These are phyloP conservation scores for Epichloe festucae DNA, from an alignment of 2,329 filamentous ascomycete genomes.

Conservation along the genomic window DNA sequence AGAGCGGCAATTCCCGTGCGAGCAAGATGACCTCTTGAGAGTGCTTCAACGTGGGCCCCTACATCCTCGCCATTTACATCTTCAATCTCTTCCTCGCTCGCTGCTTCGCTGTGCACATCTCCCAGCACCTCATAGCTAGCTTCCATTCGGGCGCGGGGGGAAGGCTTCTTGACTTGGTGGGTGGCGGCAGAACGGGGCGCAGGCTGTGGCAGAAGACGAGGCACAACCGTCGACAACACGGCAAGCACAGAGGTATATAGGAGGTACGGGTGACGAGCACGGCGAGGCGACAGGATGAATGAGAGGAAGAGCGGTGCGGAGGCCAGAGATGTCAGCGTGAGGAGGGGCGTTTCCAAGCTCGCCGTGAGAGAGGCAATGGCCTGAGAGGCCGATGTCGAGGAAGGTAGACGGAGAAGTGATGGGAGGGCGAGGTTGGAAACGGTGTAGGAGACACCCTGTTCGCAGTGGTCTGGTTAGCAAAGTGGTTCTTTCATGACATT, in stretches of 20 bases:
- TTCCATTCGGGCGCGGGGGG: constrained; percentile 40
- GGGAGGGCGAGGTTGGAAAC: constrained; percentile 68
- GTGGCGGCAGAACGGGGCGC: constrained; percentile 14
- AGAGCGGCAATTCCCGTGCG: constrained; percentile 40
- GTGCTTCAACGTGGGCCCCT: constrained; percentile 40
- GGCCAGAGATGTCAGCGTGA: constrained; percentile 55
- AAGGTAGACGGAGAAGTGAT: constrained; percentile 66
- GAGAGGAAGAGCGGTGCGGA: constrained; percentile 62
- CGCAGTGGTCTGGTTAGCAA: not conserved
- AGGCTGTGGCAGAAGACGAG: constrained; percentile 30
- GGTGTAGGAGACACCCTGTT: constrained; percentile 77
- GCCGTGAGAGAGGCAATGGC: constrained; percentile 56
- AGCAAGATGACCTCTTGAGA: constrained; percentile 39
- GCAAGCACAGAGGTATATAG: constrained; percentile 69
- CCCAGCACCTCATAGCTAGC: constrained; percentile 59
- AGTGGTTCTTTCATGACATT: constrained; percentile 1
- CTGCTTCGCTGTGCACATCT: constrained; percentile 35
- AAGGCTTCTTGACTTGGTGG: constrained; percentile 17
- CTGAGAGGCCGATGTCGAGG: constrained; percentile 55
- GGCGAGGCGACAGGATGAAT: constrained; percentile 61
- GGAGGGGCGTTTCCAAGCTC: constrained; percentile 51
- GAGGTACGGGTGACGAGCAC: constrained; percentile 75
- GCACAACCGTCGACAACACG: constrained; percentile 44
- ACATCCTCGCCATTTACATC: constrained; percentile 51
- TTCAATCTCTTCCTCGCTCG: constrained; percentile 37